These are phyloP conservation scores for Serendipita vermifera DNA, from an alignment of 768 basidiomycete species.

Conservation along the genomic window DNA sequence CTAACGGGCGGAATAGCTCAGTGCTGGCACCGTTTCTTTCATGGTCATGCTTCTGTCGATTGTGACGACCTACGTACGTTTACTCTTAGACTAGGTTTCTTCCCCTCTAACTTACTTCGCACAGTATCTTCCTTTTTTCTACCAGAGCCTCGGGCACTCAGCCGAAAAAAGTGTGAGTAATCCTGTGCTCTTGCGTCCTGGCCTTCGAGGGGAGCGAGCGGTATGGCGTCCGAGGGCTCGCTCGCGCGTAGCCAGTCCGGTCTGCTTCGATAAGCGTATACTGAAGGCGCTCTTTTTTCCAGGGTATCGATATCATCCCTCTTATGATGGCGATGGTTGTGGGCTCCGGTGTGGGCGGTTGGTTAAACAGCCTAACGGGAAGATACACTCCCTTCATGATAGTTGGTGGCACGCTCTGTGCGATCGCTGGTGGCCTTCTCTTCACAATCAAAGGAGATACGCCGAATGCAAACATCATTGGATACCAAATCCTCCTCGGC, in stretches of 20 bases:
- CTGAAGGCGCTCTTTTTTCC: no score
- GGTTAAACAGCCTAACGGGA: constrained; percentile 22
- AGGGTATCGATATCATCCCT: constrained; percentile 25
- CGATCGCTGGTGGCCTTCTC: constrained; percentile 27
- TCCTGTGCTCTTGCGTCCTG: no score
- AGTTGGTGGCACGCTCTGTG: constrained; percentile 23
- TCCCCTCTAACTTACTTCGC: no score
- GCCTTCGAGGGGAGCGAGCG: no score
- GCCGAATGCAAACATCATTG: constrained; percentile 20
- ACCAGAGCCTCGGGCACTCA: constrained; percentile 22
- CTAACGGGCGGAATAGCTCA: background rate
- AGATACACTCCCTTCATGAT: constrained; percentile 26
- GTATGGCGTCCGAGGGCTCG: no score
- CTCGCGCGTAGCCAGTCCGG: no score
- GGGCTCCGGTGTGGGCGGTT: constrained; percentile 14
- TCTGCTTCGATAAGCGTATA: no score
- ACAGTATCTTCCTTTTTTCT: constrained; percentile 19
- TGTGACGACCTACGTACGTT: background rate
- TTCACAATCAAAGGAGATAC: constrained; percentile 23
- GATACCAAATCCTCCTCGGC: constrained; percentile 27
- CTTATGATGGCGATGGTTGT: constrained; percentile 20
- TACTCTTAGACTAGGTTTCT: no score
- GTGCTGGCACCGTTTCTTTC: background rate
- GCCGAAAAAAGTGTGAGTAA: constrained; percentile 1
- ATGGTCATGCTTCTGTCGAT: background rate